Percentiles rank a stretch among this genome's conserved stretches.
These are phyloP conservation scores for Penicillium egyptiacum DNA, from an alignment of 495 filamentous ascomycete species.

Conservation along the genomic window DNA sequence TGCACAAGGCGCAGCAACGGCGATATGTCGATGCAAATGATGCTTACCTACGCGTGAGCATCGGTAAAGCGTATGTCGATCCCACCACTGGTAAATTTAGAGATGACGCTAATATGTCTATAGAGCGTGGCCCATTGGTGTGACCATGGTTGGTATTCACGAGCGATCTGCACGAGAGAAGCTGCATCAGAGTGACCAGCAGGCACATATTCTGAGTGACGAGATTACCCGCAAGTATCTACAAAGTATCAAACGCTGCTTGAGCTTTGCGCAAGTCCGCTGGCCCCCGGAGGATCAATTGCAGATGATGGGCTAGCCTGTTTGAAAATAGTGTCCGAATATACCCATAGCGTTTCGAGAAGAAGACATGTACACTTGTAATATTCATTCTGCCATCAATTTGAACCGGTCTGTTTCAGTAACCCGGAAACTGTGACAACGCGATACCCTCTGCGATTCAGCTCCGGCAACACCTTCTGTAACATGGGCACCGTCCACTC, in stretches of 20 bases:
- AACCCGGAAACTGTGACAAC: constrained; percentile 68
- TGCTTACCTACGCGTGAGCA: constrained; percentile 86
- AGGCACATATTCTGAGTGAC: constrained; percentile 96
- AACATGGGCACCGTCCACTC: constrained; percentile 79
- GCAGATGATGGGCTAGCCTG: constrained; percentile 87
- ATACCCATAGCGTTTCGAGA: constrained; percentile 17
- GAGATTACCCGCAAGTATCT: constrained; percentile 92
- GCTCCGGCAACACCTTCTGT: constrained; percentile 63
- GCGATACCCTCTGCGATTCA: constrained; percentile 64
- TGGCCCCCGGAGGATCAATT: constrained; percentile 92
- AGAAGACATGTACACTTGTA: not conserved
- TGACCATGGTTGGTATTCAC: constrained; percentile 99
- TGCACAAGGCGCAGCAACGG: constrained; percentile 80
- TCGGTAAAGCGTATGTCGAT: constrained; percentile 78
- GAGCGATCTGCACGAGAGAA: constrained; percentile 94
- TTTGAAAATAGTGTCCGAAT: constrained; percentile 11
- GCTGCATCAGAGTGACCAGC: constrained; percentile 80
- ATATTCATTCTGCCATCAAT: not conserved
- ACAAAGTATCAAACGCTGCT: constrained; percentile 95
- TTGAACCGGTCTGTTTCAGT: constrained; percentile 35
- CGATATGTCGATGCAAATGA: constrained; percentile 97
- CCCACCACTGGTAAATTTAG: not conserved
- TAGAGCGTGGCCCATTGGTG: constrained; percentile 95
- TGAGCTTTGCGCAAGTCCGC: constrained; percentile 94
- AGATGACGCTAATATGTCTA: constrained; percentile 17